Evolutionary conservation across 345 rosid species (phyloP), one percentile per base, ranked within the genome.

Genomic region (Aquilaria malaccensis): DNA sequence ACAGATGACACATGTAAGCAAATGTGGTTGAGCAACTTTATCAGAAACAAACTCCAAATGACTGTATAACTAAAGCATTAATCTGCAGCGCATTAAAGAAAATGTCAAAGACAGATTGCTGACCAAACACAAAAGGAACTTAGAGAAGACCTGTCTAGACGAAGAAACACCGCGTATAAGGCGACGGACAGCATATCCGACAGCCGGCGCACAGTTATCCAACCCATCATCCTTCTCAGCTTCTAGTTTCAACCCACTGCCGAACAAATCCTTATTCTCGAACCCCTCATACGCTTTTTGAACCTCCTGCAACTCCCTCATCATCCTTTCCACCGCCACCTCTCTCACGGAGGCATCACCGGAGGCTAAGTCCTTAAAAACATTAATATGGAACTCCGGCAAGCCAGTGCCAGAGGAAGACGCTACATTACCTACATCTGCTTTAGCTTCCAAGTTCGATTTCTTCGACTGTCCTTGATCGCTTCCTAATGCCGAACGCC

Each of bases 81-180:
- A 22, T 33, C 33, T 29, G 0, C 46, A 37, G 43, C 2, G n/a
- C 55, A 43, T 30, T 7, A 55, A 49, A 57, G 51, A 50, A 47
- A 37, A 37, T 37, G 7, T 4, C 7, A 9, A 37, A 37, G 7
- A 37, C 43, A 37, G 7, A 37, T 37, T 37, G 43, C 7, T 37
- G 43, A 37, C 5, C 22, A 37, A 37, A 37, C 43, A 37, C 7
- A 22, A 22, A 22, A 22, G 43, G 7, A 37, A 7, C 7, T 37
- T 37, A 3, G 43, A 37, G 7, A 76, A 60, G 63, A 91, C 99
- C 96, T 90, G 96, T 74, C 97, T 83, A 3, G 99, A 86, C 1
- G 99, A 94, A 55, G 97, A 94, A 76, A 83, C 89, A 11, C 99
- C 99, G 2, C 93, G 95, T 50, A 94, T 78, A 33, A 94, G 91